These are phyloP conservation scores for Hexamita inflata DNA, from an alignment of 208 protist genomes.

Conservation along the genomic window DNA sequence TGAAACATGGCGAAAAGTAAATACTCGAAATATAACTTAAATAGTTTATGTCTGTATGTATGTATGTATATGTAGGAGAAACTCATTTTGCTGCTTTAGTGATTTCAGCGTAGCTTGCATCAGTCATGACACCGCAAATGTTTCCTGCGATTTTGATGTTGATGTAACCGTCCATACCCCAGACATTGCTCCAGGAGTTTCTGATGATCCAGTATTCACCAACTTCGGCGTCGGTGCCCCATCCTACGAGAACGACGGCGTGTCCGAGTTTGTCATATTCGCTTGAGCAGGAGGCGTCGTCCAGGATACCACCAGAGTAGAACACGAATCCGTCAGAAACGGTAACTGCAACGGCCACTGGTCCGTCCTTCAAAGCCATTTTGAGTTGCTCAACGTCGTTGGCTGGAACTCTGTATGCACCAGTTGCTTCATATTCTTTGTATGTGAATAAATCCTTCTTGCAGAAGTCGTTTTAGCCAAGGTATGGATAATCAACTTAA, in stretches of 20 bases:
- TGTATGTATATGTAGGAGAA: too few relatives aligned
- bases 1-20: too few relatives aligned
- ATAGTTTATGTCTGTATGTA: too few relatives aligned
- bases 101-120: too few relatives aligned
- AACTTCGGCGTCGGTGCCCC: background rate
- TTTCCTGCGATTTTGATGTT: background rate
- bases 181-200: constrained; percentile 1
- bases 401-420: background rate
- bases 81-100: too few relatives aligned
- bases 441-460: background rate
- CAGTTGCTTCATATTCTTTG: background rate
- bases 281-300: background rate
- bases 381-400: background rate
- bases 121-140: constrained; percentile 5
- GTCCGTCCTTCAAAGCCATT: background rate
- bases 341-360: background rate
- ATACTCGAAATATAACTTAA: too few relatives aligned
- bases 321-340: background rate
- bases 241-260: background rate
- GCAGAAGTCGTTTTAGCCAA: background rate
- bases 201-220: constrained; percentile 21
- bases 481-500: background rate
- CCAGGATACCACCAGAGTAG: background rate
- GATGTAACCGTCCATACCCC: constrained; percentile 4
- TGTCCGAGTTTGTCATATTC: background rate